Evolutionary conservation across 495 filamentous ascomycete species (phyloP), one percentile per base, ranked within the genome.

Genomic region (Aspergillus taichungensis): DNA sequence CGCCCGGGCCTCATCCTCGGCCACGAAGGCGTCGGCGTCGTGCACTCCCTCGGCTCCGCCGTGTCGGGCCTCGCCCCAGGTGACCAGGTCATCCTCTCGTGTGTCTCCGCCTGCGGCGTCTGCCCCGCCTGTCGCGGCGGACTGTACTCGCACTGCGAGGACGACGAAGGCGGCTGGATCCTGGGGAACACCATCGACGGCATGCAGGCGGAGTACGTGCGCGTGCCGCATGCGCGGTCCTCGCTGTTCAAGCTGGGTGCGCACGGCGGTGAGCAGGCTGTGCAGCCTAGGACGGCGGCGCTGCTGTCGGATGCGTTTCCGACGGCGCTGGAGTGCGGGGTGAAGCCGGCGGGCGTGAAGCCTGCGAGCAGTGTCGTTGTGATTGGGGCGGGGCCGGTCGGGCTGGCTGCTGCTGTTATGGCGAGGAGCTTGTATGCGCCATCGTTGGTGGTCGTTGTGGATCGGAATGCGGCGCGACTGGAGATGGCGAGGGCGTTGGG

Each of bases 1-100:
- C 65, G 75, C 43, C 78, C 80, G 47, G 85, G 87, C 40, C 85
- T 89, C 57, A 88, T 92, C 51, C 70, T 91, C 1, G 87, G 87
- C 36, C 85, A 94, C 59, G 85, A 91, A 49, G 88, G 87, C 61
- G 85, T 82, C 57, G 85, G 87, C 30, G 63, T 80, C 24, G 79
- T 90, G 10, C 81, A 87, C 24, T 63, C 73, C 18, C 69, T 87
- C n/a, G 87, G 87, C 0, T 50, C 74, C 0, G 73, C 46, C 0
- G 79, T 87, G 7, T 76, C 56, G 30, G 67, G 61, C 6, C 62
- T 82, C n/a, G 46, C 46, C 28, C 56, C 64, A 43, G 60, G 69
- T 35, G 60, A 75, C 18, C 48, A 34, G 8, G 67, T 74, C 3
- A 41, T 74, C 6, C 64, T 71, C 34, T 61, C 61, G 13, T 69